Evolutionary conservation across 1,284 basidiomycete genomes (phyloP), one percentile per base, ranked within the genome.

Genomic region (Tilletia indica): DNA sequence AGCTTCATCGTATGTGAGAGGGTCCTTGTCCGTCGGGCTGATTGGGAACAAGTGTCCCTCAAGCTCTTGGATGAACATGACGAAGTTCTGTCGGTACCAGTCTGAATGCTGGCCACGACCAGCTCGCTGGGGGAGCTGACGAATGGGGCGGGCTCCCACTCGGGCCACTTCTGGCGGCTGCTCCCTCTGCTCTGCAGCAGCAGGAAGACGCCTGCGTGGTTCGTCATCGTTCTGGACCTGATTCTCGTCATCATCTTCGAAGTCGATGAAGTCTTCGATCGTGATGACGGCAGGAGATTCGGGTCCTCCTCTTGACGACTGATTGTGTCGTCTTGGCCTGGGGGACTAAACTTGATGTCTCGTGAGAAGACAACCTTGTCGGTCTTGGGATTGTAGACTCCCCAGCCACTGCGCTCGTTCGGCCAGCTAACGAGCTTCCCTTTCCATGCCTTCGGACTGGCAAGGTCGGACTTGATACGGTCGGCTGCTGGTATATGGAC

Each of bases 21-120:
- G 51, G 51, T 54, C 51, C 16, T 54, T 54, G 51, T n/a, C 51
- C 19, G 25, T 54, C 51, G 51, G 16, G n/a, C 51, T 54, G 51
- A 54, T 54, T 19, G 51, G 51, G 25, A 54, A 54, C 16, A 54
- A 31, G 51, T 54, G 51, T 4, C 51, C 51, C n/a, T 54, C 51
- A 4, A 54, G 25, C 51, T 54, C 25, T 31, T 54, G 51, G 6
- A 54, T 19, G 19, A 54, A 31, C 51, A 54, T 54, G 19, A 31
- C 51, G 16, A 54, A 54, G 51, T 54, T 54, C 19, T 54, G 16
- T 4, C 51, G 51, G 51, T 54, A 54, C 51, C 51, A 54, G 25
- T 54, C 51, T 19, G 51, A 54, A 19, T 54, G 16, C 16, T 54
- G 51, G n/a, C 51, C 51, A 19, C 51, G 51, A 19, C 16, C 16